Evolutionary conservation across 140 eudicot species (phyloP).

Genomic region (Artemisia princeps): DNA sequence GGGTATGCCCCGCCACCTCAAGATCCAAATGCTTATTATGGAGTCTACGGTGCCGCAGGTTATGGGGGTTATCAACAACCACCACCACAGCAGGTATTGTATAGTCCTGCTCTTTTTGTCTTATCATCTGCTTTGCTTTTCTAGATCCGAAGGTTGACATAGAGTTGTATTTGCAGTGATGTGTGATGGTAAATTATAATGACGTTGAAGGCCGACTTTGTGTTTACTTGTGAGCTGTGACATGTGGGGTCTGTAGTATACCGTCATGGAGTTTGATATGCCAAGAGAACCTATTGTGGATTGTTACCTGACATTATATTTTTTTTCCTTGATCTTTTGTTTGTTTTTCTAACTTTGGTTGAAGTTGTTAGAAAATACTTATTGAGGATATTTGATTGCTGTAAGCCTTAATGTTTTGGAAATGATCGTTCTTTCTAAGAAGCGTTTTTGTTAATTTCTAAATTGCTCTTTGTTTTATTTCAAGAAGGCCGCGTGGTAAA

Average conservation of each 20-base stretch:
- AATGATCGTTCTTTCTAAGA: background rate
- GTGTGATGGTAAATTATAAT: background rate
- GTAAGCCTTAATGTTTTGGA: slow-evolving; percentile 12
- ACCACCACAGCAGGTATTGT: slow-evolving; percentile 31
- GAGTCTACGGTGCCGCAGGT: slow-evolving; percentile 66
- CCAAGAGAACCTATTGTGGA: slow-evolving; percentile 16
- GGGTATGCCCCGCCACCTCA: slow-evolving; percentile 85
- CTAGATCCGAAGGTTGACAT: background rate
- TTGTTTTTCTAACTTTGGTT: slow-evolving; percentile 22
- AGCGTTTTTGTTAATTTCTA: background rate
- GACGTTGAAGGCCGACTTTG: background rate
- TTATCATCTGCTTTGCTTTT: background rate
- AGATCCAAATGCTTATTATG: slow-evolving; percentile 86
- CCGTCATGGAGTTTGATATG: slow-evolving; percentile 16
- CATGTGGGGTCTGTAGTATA: slow-evolving; percentile 11
- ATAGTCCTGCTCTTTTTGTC: background rate
- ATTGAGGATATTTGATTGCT: slow-evolving; percentile 23
- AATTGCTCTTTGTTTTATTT: background rate
- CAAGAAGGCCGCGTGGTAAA: no score
- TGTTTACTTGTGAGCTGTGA: slow-evolving; percentile 3
- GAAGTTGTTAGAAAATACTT: slow-evolving; percentile 11
- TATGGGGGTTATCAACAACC: slow-evolving; percentile 79
- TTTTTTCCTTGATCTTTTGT: background rate
- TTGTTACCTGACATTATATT: background rate
- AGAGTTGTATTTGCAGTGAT: slow-evolving; percentile 21